These are phyloP conservation scores for Apiospora malaysiana DNA, from an alignment of 2,329 filamentous ascomycete species.

Conservation along the genomic window DNA sequence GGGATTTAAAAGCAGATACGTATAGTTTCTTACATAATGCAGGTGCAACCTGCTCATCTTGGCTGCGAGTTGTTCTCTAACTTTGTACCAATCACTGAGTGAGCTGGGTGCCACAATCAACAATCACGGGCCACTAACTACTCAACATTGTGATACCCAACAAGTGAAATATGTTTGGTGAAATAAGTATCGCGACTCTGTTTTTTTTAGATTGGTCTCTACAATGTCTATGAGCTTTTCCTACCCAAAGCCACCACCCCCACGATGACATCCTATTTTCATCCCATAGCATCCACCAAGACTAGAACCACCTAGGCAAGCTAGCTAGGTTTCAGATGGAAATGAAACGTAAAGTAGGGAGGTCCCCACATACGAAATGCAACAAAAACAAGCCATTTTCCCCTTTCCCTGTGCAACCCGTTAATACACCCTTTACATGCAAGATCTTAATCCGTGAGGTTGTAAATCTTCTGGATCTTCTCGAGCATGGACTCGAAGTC, in stretches of 20 bases:
- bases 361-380: constrained; percentile 7
- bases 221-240: neutral
- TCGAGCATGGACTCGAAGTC: constrained; percentile 62
- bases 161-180: neutral
- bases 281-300: neutral
- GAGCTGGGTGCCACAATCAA: neutral
- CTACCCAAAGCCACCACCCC: neutral
- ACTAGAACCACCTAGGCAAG: constrained; percentile 4
- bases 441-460: constrained; percentile 46
- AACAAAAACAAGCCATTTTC: neutral
- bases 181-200: neutral
- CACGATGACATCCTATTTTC: constrained; percentile 1
- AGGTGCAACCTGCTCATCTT: neutral
- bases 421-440: neutral
- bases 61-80: neutral
- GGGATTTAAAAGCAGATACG: neutral
- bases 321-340: constrained; percentile 3
- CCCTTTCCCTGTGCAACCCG: neutral
- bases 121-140: neutral
- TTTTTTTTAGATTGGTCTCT: constrained; percentile 5
- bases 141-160: neutral
- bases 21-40: neutral
- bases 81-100: neutral
- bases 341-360: neutral
- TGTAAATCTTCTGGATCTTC: constrained; percentile 70